Evolutionary conservation across 2,329 filamentous ascomycete genomes (phyloP), one percentile per base, ranked within the genome.

Genomic region (Fusarium sp.): DNA sequence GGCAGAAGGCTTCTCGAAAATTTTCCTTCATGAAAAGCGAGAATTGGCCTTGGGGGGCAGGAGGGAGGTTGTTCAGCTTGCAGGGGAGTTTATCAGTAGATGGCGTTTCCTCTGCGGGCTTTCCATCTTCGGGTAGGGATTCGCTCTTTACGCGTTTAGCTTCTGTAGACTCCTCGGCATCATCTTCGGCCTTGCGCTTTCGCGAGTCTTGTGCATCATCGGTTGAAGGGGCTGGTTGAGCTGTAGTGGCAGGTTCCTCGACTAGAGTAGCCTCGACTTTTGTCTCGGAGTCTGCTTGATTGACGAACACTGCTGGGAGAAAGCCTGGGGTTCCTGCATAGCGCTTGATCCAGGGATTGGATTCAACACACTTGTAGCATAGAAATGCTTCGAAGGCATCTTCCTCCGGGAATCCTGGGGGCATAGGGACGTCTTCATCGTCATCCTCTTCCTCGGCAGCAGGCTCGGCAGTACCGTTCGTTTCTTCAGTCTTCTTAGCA

Each of bases 281-380:
- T 13, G 57, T 8, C 15, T 57, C 40, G 5, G 65, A 17, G 33
- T 67, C 48, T 1, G 55, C 4, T n/a, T 76, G 75, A 4, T 78
- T 70, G 10, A 82, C 79, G 65, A 90, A 91, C 0, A 98, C 88
- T 1, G 95, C 88, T 1, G 89, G 85, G 0, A 98, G 84, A 76
- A 99, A 98, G 0, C 95, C 94, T 1, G 89, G 78, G 0, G 92
- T 89, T 4, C 92, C 92, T 9, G 93, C 94, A 78, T 98, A 98
- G 70, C 86, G 86, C 83, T 95, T 97, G 80, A 98, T 91, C 96
- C 96, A 99, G 0, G 94, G 93, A 74, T 94, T 89, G 3, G 94
- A 89, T 42, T 95, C 90, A 17, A 97, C 88, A 75, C 96, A 99
- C 78, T 97, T 97, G 84, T 96, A 97, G 84, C 96, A 99, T 40